phyloP scores from a whole-genome alignment of 1,139 yeast species.

The Geotrichum phurueaensis region DNA sequence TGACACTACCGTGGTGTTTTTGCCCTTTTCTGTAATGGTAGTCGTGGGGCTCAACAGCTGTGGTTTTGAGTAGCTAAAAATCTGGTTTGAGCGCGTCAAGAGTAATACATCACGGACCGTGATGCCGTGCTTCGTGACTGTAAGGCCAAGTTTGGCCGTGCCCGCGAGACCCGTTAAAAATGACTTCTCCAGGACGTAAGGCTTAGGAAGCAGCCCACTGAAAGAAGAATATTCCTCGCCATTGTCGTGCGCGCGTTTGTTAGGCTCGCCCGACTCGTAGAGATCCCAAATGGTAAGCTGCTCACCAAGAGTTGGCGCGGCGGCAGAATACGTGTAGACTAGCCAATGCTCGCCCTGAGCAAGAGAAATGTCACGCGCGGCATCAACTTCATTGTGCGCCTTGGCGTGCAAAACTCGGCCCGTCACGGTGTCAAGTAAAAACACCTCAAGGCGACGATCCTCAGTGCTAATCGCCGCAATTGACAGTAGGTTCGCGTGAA shows the following conservation, averaged over 20 bases:
- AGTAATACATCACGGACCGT: slow-evolving; percentile 63
- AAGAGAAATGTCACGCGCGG: slow-evolving; percentile 44
- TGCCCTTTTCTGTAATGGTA: slow-evolving; percentile 37
- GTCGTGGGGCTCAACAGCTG: background rate
- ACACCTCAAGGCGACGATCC: slow-evolving; percentile 36
- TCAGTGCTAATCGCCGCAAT: slow-evolving; percentile 36
- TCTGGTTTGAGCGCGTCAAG: slow-evolving; percentile 52
- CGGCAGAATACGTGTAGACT: slow-evolving; percentile 58
- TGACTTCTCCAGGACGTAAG: slow-evolving; percentile 35
- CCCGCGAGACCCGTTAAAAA: slow-evolving; percentile 32
- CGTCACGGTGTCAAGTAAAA: slow-evolving; percentile 60
- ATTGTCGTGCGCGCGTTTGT: slow-evolving; percentile 35
- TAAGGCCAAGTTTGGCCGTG: slow-evolving; percentile 47
- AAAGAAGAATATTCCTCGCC: slow-evolving; percentile 37
- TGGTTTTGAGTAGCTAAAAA: slow-evolving; percentile 64
- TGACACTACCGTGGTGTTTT: slow-evolving; percentile 50
- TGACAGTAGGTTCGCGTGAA: slow-evolving; percentile 63
- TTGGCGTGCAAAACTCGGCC: slow-evolving; percentile 56
- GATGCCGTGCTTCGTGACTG: slow-evolving; percentile 68
- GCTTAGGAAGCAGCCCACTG: slow-evolving; percentile 39
- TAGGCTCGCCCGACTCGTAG: slow-evolving; percentile 56
- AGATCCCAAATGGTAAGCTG: slow-evolving; percentile 70
- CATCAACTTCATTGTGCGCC: slow-evolving; percentile 38
- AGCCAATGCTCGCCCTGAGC: slow-evolving; percentile 82
- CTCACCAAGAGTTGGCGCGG: slow-evolving; percentile 48